Evolutionary conservation across 1,284 basidiomycete species (phyloP), one percentile per base, ranked within the genome.

Genomic region (Tilletia indica): DNA sequence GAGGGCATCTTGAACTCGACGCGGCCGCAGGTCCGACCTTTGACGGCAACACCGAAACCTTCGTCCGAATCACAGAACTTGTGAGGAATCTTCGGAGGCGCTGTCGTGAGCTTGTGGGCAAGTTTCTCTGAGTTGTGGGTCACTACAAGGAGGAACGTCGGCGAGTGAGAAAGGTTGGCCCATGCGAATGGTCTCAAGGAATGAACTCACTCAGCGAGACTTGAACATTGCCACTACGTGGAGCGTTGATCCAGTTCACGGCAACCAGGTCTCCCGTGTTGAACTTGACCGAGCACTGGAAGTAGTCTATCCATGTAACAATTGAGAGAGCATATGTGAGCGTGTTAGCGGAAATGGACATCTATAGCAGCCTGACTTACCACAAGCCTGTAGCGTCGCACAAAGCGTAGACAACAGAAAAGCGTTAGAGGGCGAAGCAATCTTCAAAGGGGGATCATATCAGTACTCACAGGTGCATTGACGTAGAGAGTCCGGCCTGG

Each of bases 1-100:
- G 61, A 64, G 21, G 61, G 61, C 61, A 64, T 64, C 12, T 38
- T 34, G 61, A 64, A 64, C 61, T 64, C 61, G 34, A 64, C 61
- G 16, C 61, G 61, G 36, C 61, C 61, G 36, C 61, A 64, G 9
- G 61, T 64, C 3, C 61, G 61, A 16, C 61, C 61, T 9, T 6
- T 38, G 12, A 64, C 61, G 34, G 34, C 6, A 1, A 64, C 61
- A 16, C 61, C 61, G 36, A 64, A 38, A 16, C 61, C 61, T 3
- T 39, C 5, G 61, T 64, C 61, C 4, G 34, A 38, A 38, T 64
- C 61, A 21, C 61, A 64, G 34, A 38, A 64, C 36, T 64, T 64
- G 34, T 11, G 3, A 16, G 61, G 61, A 0, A 64, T 3, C 36
- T 9, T 64, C 3, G 61, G 61, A 3, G 61, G 61, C 4, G 61